Conservation (phyloP, 805 yeast genomes). For the Lipomyces anomalus region DNA sequence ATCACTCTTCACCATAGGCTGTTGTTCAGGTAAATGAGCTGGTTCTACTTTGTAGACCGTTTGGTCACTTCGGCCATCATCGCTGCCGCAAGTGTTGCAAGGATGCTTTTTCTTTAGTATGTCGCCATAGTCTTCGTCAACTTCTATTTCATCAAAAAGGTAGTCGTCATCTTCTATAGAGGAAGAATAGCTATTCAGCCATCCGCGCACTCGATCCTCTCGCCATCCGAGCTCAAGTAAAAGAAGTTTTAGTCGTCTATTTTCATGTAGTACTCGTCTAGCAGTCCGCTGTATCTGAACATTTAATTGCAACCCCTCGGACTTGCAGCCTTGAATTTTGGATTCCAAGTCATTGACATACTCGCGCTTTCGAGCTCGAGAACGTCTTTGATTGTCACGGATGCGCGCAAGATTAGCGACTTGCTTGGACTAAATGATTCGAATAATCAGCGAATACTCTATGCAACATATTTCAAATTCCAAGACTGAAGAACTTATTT, state of each 20-base stretch:
- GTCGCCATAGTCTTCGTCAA: conserved; percentile 9
- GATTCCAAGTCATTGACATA: conserved; percentile 17
- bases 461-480: no score
- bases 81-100: conserved; percentile 16
- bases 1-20: no score
- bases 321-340: conserved; percentile 16
- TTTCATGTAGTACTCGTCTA: conserved; percentile 19
- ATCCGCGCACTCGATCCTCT: conserved; percentile 14
- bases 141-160: conserved; percentile 1
- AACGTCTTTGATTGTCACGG: conserved; percentile 20
- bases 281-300: conserved; percentile 21
- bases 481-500: no score
- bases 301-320: conserved; percentile 18
- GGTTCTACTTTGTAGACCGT: no score
- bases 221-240: conserved; percentile 10
- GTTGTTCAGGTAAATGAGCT: no score
- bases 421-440: background rate
- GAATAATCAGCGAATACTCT: no score
- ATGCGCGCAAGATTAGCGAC: conserved; percentile 13
- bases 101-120: conserved; percentile 14
- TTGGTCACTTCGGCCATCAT: no score
- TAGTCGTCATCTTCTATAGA: background rate
- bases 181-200: conserved; percentile 7
- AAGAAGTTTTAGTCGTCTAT: conserved; percentile 13
- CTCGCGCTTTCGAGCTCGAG: conserved; percentile 22